Evolutionary conservation across 2,329 filamentous ascomycete genomes (phyloP).

Genomic region (Nothophaeocryptopus gaeumannii): DNA sequence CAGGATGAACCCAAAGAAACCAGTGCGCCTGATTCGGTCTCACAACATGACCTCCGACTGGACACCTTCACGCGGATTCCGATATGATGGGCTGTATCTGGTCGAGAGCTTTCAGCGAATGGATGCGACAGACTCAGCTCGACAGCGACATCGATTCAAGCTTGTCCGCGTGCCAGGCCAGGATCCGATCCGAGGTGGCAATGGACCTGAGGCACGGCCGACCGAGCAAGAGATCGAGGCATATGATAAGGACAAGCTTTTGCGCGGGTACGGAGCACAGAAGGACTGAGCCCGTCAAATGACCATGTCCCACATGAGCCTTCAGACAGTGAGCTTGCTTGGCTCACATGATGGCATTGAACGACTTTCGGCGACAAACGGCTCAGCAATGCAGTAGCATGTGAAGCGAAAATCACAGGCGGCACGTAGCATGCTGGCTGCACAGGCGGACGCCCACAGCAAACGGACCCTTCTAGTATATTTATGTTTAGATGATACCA

Average conservation of each 20-base stretch:
- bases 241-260: constrained; percentile 25
- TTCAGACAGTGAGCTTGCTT: no score
- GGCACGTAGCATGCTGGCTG: no score
- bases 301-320: no score
- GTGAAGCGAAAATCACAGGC: no score
- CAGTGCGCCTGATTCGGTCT: constrained; percentile 53
- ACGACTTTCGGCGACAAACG: no score
- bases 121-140: constrained; percentile 38
- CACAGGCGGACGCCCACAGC: no score
- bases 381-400: no score
- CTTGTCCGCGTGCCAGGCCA: constrained; percentile 46
- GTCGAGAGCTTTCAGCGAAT: constrained; percentile 42
- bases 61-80: constrained; percentile 48
- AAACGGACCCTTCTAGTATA: no score
- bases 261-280: constrained; percentile 12
- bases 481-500: no score
- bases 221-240: constrained; percentile 40
- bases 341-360: no score
- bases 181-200: constrained; percentile 45
- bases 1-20: constrained; percentile 30
- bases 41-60: constrained; percentile 42
- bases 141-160: constrained; percentile 47
- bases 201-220: constrained; percentile 42
- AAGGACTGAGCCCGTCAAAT: not conserved
- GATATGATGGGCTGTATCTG: constrained; percentile 58